A percentile compares a stretch with the other conserved stretches of the same genome.
phyloP scores from a whole-genome alignment of 169 alveolate species.

The Cryptosporidium canis region DNA sequence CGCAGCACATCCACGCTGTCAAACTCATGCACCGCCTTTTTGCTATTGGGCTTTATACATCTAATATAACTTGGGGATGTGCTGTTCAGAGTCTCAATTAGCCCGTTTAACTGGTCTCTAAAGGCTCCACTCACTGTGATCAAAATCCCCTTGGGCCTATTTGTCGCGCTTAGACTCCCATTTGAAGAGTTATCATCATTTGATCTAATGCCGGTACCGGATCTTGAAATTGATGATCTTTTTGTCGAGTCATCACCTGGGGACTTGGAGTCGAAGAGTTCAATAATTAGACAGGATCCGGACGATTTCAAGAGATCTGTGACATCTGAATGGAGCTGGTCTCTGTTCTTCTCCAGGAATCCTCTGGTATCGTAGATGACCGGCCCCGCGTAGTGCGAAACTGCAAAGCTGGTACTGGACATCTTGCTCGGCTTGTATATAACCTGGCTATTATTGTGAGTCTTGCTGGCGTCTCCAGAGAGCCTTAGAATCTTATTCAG shows the following conservation, averaged over 20 bases:
- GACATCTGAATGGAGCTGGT: constrained; percentile 78
- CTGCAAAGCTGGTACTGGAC: constrained; percentile 69
- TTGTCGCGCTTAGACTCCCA: neutral
- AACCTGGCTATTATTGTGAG: neutral
- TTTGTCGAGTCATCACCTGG: neutral
- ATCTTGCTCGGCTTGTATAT: constrained; percentile 59
- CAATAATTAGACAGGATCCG: constrained; percentile 62
- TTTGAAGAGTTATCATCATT: neutral
- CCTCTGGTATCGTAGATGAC: constrained; percentile 81
- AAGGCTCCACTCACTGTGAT: constrained; percentile 74
- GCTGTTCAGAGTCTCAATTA: constrained; percentile 80
- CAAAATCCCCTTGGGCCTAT: constrained; percentile 59
- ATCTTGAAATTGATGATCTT: constrained; percentile 38
- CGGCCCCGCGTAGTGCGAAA: constrained; percentile 85
- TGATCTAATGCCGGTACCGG: neutral
- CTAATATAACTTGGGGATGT: constrained; percentile 88
- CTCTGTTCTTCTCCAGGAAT: constrained; percentile 85
- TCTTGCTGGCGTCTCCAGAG: neutral
- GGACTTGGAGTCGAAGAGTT: constrained; percentile 57
- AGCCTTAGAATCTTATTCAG: constrained; percentile 73
- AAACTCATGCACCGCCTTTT: constrained; percentile 81
- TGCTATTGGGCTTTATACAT: constrained; percentile 90
- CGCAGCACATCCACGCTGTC: constrained; percentile 86
- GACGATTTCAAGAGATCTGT: constrained; percentile 73
- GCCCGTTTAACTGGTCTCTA: constrained; percentile 80